A percentile compares a stretch with the other conserved stretches of the same genome.
Conservation (phyloP, 2,329 filamentous ascomycete species). For the Sporothrix mexicana region DNA sequence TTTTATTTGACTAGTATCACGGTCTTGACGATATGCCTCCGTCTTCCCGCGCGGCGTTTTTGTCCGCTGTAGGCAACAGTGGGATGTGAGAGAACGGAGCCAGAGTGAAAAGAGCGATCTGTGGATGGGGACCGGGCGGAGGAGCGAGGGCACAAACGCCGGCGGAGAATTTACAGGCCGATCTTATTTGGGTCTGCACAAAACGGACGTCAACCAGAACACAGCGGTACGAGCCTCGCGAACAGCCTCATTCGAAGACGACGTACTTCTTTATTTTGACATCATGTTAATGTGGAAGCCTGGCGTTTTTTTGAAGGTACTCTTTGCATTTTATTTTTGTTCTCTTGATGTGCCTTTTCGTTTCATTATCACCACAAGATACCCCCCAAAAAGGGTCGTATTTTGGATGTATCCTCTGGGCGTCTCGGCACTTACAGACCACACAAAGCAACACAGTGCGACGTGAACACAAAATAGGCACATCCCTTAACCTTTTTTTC, state of each 20-base stretch:
- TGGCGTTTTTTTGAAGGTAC: too few relatives aligned
- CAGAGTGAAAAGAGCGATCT: too few relatives aligned
- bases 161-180: constrained; percentile 9
- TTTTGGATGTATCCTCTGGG: neutral
- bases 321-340: too few relatives aligned
- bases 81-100: neutral
- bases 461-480: neutral
- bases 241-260: neutral
- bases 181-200: constrained; percentile 10
- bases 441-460: constrained; percentile 15
- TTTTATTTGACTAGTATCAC: neutral
- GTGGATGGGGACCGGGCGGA: neutral
- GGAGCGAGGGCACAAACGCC: constrained; percentile 13
- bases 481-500: neutral
- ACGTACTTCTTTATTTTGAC: neutral
- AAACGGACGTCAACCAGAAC: neutral
- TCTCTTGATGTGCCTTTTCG: too few relatives aligned
- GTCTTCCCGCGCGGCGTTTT: constrained; percentile 4
- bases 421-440: constrained; percentile 3
- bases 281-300: neutral
- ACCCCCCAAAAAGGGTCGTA: neutral
- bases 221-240: neutral
- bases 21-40: constrained; percentile 6
- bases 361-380: too few relatives aligned
- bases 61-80: neutral